A percentile compares a stretch with the other conserved stretches of the same genome.
Evolutionary conservation across 1,284 basidiomycete species (phyloP).

Genomic region (Pyrrhoderma noxium): DNA sequence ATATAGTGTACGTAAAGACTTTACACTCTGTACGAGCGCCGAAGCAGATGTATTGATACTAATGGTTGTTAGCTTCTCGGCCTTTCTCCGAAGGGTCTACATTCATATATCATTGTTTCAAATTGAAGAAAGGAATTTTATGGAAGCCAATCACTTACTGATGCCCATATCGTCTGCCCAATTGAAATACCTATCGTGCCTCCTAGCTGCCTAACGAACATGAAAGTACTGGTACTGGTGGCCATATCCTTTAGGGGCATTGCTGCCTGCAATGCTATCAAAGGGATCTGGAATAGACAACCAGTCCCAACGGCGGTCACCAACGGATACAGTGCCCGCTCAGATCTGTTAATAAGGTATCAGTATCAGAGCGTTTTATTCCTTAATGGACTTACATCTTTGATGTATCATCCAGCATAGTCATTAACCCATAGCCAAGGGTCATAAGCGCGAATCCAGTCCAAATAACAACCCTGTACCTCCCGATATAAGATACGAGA

Average conservation of each 20-base stretch:
- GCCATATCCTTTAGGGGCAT: slow-evolving; percentile 82
- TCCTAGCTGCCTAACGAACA: slow-evolving; percentile 70
- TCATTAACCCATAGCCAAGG: slow-evolving; percentile 66
- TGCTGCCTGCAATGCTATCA: slow-evolving; percentile 69
- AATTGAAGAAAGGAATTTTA: slow-evolving; percentile 1
- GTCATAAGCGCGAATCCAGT: slow-evolving; percentile 44
- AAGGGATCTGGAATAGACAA: slow-evolving; percentile 57
- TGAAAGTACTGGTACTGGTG: slow-evolving; percentile 62
- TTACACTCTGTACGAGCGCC: slow-evolving; percentile 50
- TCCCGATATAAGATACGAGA: slow-evolving; percentile 47
- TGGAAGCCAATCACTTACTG: slow-evolving; percentile 31
- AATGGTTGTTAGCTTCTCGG: slow-evolving; percentile 41
- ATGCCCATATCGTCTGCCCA: slow-evolving; percentile 62
- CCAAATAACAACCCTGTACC: slow-evolving; percentile 61
- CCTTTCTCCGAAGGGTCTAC: slow-evolving; percentile 44
- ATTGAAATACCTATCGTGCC: slow-evolving; percentile 70
- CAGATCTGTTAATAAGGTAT: slow-evolving; percentile 34
- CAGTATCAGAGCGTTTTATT: slow-evolving; percentile 20
- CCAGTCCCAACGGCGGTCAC: slow-evolving; percentile 56
- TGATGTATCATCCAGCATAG: slow-evolving; percentile 34
- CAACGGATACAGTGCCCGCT: slow-evolving; percentile 53
- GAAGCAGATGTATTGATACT: slow-evolving; percentile 44
- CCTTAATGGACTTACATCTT: slow-evolving; percentile 28
- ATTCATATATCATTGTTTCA: background rate
- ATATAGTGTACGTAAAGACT: slow-evolving; percentile 42